These are phyloP conservation scores for Wickerhamomyces pijperi DNA, from an alignment of 805 yeast genomes.

Conservation along the genomic window DNA sequence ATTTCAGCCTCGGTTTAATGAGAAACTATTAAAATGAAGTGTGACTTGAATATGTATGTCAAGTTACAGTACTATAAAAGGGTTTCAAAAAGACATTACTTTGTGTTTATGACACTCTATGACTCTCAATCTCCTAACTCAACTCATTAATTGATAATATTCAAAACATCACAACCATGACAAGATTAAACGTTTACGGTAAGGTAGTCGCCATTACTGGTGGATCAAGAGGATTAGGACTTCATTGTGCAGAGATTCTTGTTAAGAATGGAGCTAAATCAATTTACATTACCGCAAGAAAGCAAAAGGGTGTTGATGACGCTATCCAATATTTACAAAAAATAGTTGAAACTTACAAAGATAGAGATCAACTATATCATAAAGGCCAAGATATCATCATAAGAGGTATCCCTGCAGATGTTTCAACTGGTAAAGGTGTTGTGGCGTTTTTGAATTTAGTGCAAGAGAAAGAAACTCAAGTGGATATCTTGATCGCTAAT, in stretches of 20 bases:
- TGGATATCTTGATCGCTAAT: conserved; percentile 60
- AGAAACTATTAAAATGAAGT: too few relatives aligned
- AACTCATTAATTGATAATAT: too few relatives aligned
- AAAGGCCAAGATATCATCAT: conserved; percentile 17
- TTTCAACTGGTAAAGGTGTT: conserved; percentile 38
- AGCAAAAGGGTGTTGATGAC: conserved; percentile 47
- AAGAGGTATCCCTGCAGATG: conserved; percentile 45
- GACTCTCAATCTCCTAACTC: too few relatives aligned
- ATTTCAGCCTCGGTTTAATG: too few relatives aligned
- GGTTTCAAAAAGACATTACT: too few relatives aligned
- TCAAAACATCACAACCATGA: conserved; percentile 8
- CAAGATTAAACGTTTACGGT: conserved; percentile 34
- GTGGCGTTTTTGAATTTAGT: conserved; percentile 31
- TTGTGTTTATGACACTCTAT: too few relatives aligned
- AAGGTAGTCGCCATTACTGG: conserved; percentile 63
- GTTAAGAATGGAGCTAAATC: conserved; percentile 50
- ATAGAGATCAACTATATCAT: not conserved
- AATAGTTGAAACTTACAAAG: conserved; percentile 19
- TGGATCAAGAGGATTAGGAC: conserved; percentile 68
- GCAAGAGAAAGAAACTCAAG: conserved; percentile 25
- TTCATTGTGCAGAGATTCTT: conserved; percentile 54
- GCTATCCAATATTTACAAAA: conserved; percentile 29
- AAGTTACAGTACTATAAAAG: too few relatives aligned
- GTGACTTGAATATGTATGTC: too few relatives aligned
- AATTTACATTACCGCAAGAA: conserved; percentile 56